Evolutionary conservation across 106 monocot genomes (phyloP).

Genomic region (Dendrobium officinale): DNA sequence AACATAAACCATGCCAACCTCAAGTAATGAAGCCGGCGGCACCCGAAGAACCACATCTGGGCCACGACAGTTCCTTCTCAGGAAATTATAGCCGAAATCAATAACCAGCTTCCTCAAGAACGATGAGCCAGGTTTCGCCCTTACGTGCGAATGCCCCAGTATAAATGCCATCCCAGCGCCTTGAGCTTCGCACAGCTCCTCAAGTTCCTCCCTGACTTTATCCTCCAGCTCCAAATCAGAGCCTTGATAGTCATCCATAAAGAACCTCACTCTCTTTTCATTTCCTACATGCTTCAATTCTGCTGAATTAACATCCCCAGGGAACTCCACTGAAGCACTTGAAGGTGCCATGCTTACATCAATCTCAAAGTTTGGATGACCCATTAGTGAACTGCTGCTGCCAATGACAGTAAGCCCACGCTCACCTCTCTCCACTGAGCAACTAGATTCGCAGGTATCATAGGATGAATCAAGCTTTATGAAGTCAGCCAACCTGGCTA

Average conservation of each 20-base stretch:
- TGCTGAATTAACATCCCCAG: neutral
- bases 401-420: conserved; percentile 32
- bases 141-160: conserved; percentile 60
- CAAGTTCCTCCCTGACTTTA: conserved; percentile 31
- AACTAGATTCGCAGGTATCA: neutral
- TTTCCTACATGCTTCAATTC: neutral
- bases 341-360: conserved; percentile 4
- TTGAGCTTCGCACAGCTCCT: conserved; percentile 27
- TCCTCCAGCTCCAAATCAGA: neutral
- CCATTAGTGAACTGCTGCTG: neutral
- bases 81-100: conserved; percentile 52
- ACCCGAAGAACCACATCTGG: conserved; percentile 51
- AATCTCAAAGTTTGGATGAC: neutral
- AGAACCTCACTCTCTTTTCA: conserved; percentile 30
- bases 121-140: conserved; percentile 45
- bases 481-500: conserved; percentile 43
- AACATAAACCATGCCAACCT: conserved; percentile 71
- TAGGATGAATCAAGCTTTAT: conserved; percentile 22
- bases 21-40: conserved; percentile 62
- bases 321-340: conserved; percentile 14
- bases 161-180: conserved; percentile 63
- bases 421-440: neutral
- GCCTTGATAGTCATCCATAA: conserved; percentile 14
- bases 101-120: conserved; percentile 43
- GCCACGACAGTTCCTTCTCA: conserved; percentile 59